Conservation (phyloP, 371 early-diverging fungal species). For the Rhizopus arrhizus region DNA sequence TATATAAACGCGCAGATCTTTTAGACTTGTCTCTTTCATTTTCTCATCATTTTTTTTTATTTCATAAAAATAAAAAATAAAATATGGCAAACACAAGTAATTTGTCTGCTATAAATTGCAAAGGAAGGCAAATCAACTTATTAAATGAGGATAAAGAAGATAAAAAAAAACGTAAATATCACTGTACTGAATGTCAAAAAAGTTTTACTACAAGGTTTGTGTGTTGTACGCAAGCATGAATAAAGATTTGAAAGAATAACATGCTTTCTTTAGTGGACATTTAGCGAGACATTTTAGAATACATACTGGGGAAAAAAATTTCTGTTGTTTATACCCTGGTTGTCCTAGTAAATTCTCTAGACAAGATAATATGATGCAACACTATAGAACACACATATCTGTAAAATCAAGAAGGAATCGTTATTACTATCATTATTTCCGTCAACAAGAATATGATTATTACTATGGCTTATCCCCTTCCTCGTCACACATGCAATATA, state of each 20-base stretch:
- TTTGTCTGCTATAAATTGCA: slow-evolving; percentile 38
- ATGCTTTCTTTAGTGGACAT: slow-evolving; percentile 62
- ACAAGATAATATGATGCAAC: slow-evolving; percentile 90
- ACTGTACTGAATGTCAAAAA: slow-evolving; percentile 59
- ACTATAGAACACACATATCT: slow-evolving; percentile 78
- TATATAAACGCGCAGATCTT: background rate
- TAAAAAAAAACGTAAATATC: slow-evolving; percentile 46
- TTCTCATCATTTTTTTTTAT: slow-evolving; percentile 8
- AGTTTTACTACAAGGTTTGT: slow-evolving; percentile 61
- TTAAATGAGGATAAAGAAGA: slow-evolving; percentile 34
- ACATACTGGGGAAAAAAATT: slow-evolving; percentile 91
- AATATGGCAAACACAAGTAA: background rate
- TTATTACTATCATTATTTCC: slow-evolving; percentile 2
- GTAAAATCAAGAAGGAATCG: slow-evolving; percentile 55
- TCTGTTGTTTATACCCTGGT: slow-evolving; percentile 72
- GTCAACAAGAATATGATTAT: background rate
- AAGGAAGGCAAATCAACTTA: slow-evolving; percentile 45
- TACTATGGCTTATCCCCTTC: too few species aligned
- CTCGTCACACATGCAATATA: slow-evolving; percentile 5
- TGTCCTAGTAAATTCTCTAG: slow-evolving; percentile 87
- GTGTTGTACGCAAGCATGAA: too few species aligned
- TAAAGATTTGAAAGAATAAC: too few species aligned
- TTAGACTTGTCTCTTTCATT: slow-evolving; percentile 1
- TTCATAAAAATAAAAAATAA: too few species aligned
- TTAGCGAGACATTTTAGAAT: slow-evolving; percentile 87